phyloP scores from a whole-genome alignment of 345 rosid genomes.

The Populus nigra region DNA sequence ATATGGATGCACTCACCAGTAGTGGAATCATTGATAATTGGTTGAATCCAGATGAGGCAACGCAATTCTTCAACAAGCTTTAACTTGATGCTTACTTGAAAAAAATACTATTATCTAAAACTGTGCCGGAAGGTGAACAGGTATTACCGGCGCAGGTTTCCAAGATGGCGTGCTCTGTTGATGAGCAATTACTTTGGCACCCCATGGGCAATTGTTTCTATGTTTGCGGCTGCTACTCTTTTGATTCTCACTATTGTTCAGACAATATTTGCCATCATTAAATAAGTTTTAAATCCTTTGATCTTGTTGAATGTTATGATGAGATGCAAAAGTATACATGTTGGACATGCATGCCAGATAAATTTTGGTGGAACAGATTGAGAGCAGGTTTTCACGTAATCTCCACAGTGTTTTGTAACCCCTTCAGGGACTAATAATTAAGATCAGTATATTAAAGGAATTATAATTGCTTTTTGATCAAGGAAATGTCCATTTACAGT shows the following conservation, averaged over 20 bases:
- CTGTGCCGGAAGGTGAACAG: background rate
- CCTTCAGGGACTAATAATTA: no score
- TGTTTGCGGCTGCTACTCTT: background rate
- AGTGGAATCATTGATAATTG: constrained; percentile 7
- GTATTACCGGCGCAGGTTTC: background rate
- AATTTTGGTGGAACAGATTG: no score
- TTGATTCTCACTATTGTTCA: constrained; percentile 8
- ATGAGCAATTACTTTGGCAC: constrained; percentile 4
- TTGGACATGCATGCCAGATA: no score
- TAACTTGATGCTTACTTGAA: constrained; percentile 15
- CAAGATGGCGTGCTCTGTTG: constrained; percentile 9
- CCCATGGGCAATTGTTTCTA: constrained; percentile 1
- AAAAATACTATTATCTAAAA: background rate
- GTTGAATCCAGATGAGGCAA: constrained; percentile 19
- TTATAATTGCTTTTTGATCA: no score
- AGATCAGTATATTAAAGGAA: no score
- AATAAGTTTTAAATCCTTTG: no score
- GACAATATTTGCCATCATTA: background rate
- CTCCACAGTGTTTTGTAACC: no score
- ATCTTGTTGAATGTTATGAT: no score
- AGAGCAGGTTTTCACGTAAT: no score
- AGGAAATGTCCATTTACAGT: no score
- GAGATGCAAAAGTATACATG: no score
- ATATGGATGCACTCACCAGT: constrained; percentile 8
- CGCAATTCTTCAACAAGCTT: constrained; percentile 19